Base-by-base conservation (phyloP, 257 asterid species). In the Scutellaria barbata region DNA sequence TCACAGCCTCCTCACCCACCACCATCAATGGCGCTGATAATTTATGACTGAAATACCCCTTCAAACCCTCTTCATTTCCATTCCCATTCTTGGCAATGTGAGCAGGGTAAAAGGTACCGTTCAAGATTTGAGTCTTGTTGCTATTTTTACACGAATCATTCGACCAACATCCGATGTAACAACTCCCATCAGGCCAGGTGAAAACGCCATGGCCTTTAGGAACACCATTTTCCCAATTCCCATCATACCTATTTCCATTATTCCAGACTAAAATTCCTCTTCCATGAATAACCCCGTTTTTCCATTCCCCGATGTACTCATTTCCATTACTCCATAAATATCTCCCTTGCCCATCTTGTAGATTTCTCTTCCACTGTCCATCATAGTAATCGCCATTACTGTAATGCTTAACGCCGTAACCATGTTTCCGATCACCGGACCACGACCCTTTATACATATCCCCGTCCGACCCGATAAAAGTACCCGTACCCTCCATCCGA, bases 301-400 rank as follows among this genome's bases (percentile, higher is more conserved):
- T 87, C 93, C 93, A 87, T 50, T 87, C 88, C 1, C 93, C 90
- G 4, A 79, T 61, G 59, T 85, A 87, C 57, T 84, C 89, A 33
- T 86, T 88, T 64, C 89, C 87, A 12, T 88, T 88, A 25, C 76
- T 77, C 92, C 95, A 88, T 3, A 82, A 72, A 43, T 88, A 88
- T 30, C 95, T 71, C 46, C 95, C 95, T 8, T 88, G 89, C 18
- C 95, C 95, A 39, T 88, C 91, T n/a, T 84, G 95, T 5, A 74
- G 33, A 75, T 86, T 84, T 50, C 69, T 79, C 80, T 74, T 84
- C 95, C 95, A 88, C 55, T 78, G 81, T 8, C 92, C 95, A 13
- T 82, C 89, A 10, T 88, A 86, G 40, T 77, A 82, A 78, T 88
- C 92, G 2, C 89, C 95, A 72, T 88, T 88, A 17, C 82, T 74